Evolutionary conservation across 225 moss, liverwort and hornwort genomes (phyloP).

Genomic region (Sphagnum contortum): DNA sequence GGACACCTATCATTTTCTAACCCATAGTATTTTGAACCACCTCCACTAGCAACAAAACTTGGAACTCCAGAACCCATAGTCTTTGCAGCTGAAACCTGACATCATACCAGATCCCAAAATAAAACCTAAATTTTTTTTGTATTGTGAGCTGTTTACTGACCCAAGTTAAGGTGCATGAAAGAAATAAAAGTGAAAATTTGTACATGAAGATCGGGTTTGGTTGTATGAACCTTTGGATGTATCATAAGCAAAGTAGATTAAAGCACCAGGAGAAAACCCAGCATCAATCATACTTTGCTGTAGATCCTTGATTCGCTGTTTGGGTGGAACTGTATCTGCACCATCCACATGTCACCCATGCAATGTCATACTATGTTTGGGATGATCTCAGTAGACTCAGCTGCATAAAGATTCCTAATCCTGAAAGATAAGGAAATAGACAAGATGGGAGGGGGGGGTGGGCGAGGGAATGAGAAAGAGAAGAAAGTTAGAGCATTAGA

Average conservation of each 20-base stretch:
- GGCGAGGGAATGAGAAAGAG: background rate
- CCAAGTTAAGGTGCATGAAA: background rate
- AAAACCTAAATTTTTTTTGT: too few species aligned
- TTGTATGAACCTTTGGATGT: conserved; percentile 35
- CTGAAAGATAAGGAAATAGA: too few species aligned
- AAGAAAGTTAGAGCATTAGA: background rate
- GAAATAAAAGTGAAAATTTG: background rate
- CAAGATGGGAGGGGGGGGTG: too few species aligned
- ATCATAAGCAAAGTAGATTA: conserved; percentile 63
- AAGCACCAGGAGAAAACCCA: conserved; percentile 77
- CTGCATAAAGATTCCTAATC: too few species aligned
- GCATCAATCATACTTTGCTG: conserved; percentile 77
- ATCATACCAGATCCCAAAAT: too few species aligned
- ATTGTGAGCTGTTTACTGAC: too few species aligned
- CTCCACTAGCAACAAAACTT: too few species aligned
- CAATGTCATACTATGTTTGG: background rate
- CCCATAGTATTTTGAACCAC: too few species aligned
- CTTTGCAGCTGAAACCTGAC: too few species aligned
- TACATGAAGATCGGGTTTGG: background rate
- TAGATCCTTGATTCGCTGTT: conserved; percentile 55
- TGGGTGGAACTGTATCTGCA: conserved; percentile 89
- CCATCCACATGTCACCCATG: background rate
- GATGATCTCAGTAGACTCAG: too few species aligned
- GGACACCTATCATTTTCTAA: too few species aligned
- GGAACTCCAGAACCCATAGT: too few species aligned